Conservation (phyloP, 169 alveolate species). For the Cryptosporidium parvum region DNA sequence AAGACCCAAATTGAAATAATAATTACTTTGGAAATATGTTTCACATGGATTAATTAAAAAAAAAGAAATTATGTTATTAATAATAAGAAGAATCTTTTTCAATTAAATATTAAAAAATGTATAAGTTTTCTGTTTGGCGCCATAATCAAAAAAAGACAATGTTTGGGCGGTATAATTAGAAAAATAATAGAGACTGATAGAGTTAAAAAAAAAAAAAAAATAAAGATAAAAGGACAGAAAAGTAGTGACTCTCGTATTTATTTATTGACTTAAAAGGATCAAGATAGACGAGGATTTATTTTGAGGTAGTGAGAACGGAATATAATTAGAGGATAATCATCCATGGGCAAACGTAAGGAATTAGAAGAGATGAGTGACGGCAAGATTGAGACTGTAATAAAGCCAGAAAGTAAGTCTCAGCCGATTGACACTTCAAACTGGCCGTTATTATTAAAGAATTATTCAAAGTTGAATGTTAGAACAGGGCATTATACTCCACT, state of each 20-base stretch:
- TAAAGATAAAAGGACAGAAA: conserved; percentile 3
- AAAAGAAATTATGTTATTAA: too few relatives aligned
- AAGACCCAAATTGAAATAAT: too few relatives aligned
- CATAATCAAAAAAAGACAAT: conserved; percentile 16
- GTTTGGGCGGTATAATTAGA: neutral
- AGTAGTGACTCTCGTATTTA: neutral
- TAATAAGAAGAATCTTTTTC: too few relatives aligned
- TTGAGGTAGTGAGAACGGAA: neutral
- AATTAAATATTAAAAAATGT: too few relatives aligned
- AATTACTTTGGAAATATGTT: too few relatives aligned
- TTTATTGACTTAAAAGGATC: neutral
- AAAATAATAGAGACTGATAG: neutral
- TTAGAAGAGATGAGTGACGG: conserved; percentile 24
- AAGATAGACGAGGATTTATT: neutral
- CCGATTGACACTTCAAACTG: conserved; percentile 95
- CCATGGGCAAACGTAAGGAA: conserved; percentile 33
- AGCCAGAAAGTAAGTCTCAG: conserved; percentile 79
- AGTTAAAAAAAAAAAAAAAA: neutral
- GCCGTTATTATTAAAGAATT: conserved; percentile 96
- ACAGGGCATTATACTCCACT: conserved; percentile 99
- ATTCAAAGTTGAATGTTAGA: conserved; percentile 94
- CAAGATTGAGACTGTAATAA: conserved; percentile 28
- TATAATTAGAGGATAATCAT: neutral
- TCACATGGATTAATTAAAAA: too few relatives aligned
- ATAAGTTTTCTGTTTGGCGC: neutral